Evolutionary conservation across 768 basidiomycete genomes (phyloP).

Genomic region (Cystofilobasidium ferigula): DNA sequence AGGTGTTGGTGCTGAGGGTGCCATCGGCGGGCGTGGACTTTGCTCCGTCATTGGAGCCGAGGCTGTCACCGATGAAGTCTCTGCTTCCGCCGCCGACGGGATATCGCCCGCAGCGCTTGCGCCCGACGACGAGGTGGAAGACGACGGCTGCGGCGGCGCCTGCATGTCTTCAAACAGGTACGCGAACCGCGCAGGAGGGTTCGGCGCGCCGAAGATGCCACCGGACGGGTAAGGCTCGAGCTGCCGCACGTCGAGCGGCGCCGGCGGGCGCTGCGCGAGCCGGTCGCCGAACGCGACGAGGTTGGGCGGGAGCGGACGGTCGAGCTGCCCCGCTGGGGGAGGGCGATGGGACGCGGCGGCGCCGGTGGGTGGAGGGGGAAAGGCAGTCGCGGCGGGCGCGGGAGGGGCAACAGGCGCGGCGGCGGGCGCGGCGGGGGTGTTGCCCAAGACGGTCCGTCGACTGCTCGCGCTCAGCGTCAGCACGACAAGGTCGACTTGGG

Average conservation of each 20-base stretch:
- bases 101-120: too few species aligned
- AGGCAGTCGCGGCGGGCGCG: background rate
- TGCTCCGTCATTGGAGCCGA: too few species aligned
- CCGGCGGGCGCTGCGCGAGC: background rate
- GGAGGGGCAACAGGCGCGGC: background rate
- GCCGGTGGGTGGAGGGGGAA: too few species aligned
- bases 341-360: background rate
- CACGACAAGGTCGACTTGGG: constrained; percentile 23
- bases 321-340: background rate
- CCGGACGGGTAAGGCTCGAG: background rate
- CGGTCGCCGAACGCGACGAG: background rate
- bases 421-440: background rate
- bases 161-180: too few species aligned
- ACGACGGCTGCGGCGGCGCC: too few species aligned
- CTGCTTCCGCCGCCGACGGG: too few species aligned
- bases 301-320: background rate
- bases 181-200: constrained; percentile 1
- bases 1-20: too few species aligned
- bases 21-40: too few species aligned
- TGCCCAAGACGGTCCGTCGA: constrained; percentile 64
- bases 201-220: constrained; percentile 4
- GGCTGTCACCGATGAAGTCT: too few species aligned
- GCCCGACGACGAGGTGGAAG: too few species aligned
- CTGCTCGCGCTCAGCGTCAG: constrained; percentile 38
- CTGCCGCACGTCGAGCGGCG: background rate